Conservation (phyloP, 2,329 filamentous ascomycete species). For the Aspergillus calidoustus region DNA sequence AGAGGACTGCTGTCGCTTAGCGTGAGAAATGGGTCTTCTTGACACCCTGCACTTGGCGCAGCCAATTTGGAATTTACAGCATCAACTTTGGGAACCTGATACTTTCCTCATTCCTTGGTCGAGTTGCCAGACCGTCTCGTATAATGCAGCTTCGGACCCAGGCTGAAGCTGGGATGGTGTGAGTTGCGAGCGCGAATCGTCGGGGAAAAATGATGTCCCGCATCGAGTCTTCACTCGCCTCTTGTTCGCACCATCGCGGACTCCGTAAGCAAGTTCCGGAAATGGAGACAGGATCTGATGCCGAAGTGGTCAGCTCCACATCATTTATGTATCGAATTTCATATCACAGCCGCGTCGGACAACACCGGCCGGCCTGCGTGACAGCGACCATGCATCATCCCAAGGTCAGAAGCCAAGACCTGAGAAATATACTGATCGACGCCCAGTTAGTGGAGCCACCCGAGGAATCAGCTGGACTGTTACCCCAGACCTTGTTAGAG, state of each 20-base stretch:
- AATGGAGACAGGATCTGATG: slow-evolving; percentile 1
- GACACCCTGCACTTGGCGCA: background rate
- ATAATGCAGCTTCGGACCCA: background rate
- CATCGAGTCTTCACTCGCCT: slow-evolving; percentile 2
- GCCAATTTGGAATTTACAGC: slow-evolving; percentile 14
- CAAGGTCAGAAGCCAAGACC: slow-evolving; percentile 15
- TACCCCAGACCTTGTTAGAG: slow-evolving; percentile 21
- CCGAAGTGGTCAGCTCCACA: slow-evolving; percentile 18
- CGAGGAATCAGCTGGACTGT: slow-evolving; percentile 8
- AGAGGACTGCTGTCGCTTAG: slow-evolving; percentile 8
- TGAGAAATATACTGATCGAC: slow-evolving; percentile 24
- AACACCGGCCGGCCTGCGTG: slow-evolving; percentile 9
- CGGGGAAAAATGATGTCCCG: slow-evolving; percentile 8
- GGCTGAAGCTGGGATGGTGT: slow-evolving; percentile 12
- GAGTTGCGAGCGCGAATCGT: slow-evolving; percentile 8
- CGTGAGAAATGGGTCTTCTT: slow-evolving; percentile 10
- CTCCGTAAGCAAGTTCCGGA: slow-evolving; percentile 1
- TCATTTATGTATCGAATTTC: slow-evolving; percentile 23
- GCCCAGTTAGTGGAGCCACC: slow-evolving; percentile 3
- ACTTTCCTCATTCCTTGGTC: background rate
- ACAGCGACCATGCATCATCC: slow-evolving; percentile 15
- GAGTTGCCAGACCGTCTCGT: slow-evolving; percentile 1
- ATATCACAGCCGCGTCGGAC: background rate
- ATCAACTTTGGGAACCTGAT: slow-evolving; percentile 10
- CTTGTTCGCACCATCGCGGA: slow-evolving; percentile 7